Conservation (phyloP, 257 asterid species). For the Petunia secreta region DNA sequence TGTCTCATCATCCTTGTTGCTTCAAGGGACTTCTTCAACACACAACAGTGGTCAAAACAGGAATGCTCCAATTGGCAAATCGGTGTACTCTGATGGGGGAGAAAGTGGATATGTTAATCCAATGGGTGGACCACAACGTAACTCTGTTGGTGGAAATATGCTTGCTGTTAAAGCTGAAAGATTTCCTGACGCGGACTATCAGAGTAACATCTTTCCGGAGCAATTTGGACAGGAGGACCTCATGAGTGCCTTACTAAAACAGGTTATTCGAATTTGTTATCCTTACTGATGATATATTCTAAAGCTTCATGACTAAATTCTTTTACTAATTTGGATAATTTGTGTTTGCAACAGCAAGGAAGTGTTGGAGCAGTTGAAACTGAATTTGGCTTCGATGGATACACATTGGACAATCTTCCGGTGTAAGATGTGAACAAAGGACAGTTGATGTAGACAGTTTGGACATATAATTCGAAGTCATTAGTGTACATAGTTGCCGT, state of each 20-base stretch:
- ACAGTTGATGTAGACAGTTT: neutral
- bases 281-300: neutral
- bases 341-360: constrained; percentile 53
- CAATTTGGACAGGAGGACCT: constrained; percentile 83
- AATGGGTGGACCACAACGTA: constrained; percentile 40
- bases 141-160: constrained; percentile 41
- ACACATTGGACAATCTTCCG: constrained; percentile 68
- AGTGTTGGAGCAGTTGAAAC: constrained; percentile 57
- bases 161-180: constrained; percentile 56
- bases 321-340: neutral
- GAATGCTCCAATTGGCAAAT: constrained; percentile 34
- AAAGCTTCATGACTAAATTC: neutral
- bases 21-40: constrained; percentile 48
- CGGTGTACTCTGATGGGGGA: constrained; percentile 34
- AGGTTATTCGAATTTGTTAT: constrained; percentile 45
- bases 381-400: constrained; percentile 71
- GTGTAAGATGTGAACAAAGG: constrained; percentile 40
- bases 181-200: constrained; percentile 46
- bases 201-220: constrained; percentile 43
- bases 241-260: constrained; percentile 69
- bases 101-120: constrained; percentile 33
- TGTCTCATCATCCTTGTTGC: constrained; percentile 41
- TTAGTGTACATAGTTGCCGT: constrained; percentile 52
- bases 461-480: constrained; percentile 16
- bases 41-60: constrained; percentile 45